These are phyloP conservation scores for Fusarium algeriense DNA, from an alignment of 2,329 filamentous ascomycete species.

Conservation along the genomic window DNA sequence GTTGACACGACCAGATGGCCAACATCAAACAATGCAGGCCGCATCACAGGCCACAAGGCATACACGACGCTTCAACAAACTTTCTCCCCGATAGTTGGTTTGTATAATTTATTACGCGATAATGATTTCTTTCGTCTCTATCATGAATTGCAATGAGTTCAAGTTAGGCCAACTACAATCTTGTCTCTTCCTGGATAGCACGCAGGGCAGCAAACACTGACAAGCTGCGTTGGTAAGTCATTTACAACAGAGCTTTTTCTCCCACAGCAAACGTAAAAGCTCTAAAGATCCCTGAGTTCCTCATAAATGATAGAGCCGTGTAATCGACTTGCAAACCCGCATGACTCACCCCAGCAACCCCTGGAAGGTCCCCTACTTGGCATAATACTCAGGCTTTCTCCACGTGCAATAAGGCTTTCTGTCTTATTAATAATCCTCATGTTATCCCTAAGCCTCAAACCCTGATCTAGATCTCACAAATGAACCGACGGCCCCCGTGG, in stretches of 20 bases:
- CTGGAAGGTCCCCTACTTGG: neutral
- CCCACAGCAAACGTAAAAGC: too few species aligned
- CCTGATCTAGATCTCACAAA: neutral
- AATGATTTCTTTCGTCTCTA: too few species aligned
- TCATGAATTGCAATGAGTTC: neutral
- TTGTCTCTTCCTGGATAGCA: too few species aligned
- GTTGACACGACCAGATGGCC: neutral
- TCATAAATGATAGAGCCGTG: fast-evolving
- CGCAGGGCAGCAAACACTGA: too few species aligned
- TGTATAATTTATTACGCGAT: neutral
- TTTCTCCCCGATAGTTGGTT: neutral
- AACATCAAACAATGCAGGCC: fast-evolving
- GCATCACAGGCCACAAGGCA: neutral
- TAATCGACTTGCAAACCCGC: too few species aligned
- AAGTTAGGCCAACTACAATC: too few species aligned
- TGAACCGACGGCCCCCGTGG: neutral
- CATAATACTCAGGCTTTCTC: neutral
- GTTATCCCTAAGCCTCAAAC: neutral
- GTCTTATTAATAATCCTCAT: neutral
- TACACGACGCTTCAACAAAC: fast-evolving
- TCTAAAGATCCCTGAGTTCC: fast-evolving
- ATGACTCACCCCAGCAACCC: fast-evolving
- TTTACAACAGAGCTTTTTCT: neutral
- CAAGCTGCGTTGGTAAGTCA: neutral
- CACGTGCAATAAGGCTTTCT: neutral